Percentiles rank a stretch among this genome's conserved stretches.
These are phyloP conservation scores for Diacronema lutheri DNA, from an alignment of 78 protist species.

Conservation along the genomic window DNA sequence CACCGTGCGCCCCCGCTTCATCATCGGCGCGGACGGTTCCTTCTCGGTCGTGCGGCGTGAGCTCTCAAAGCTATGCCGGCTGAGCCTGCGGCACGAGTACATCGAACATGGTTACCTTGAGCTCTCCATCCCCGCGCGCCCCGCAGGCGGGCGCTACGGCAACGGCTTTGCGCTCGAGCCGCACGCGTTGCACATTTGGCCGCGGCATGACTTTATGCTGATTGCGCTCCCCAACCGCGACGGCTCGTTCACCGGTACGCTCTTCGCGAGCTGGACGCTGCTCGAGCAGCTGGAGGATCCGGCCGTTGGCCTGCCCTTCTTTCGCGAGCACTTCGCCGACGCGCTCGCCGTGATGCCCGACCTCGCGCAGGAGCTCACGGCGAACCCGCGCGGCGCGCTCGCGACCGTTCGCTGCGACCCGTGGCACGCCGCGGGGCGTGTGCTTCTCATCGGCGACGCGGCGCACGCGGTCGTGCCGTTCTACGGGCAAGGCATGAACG, in stretches of 20 bases:
- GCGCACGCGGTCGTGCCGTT: conserved; percentile 21
- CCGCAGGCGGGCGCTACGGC: background rate
- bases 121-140: background rate
- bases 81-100: background rate
- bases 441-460: conserved; percentile 21
- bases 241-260: conserved; percentile 10
- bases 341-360: background rate
- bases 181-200: background rate
- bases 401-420: background rate
- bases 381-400: background rate
- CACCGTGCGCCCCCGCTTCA: background rate
- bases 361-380: background rate
- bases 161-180: background rate
- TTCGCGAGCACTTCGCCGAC: background rate
- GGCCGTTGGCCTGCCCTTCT: background rate
- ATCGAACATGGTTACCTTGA: conserved; percentile 3
- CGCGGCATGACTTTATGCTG: conserved; percentile 1
- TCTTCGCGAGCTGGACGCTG: background rate
- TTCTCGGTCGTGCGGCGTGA: background rate
- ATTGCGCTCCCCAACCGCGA: conserved; percentile 9
- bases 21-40: background rate
- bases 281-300: background rate
- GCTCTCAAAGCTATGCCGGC: background rate
- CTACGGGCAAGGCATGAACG: conserved; percentile 27
- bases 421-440: background rate